These are phyloP conservation scores for Phragmites australis DNA, from an alignment of 176 grass and related monocot genomes.

Conservation along the genomic window DNA sequence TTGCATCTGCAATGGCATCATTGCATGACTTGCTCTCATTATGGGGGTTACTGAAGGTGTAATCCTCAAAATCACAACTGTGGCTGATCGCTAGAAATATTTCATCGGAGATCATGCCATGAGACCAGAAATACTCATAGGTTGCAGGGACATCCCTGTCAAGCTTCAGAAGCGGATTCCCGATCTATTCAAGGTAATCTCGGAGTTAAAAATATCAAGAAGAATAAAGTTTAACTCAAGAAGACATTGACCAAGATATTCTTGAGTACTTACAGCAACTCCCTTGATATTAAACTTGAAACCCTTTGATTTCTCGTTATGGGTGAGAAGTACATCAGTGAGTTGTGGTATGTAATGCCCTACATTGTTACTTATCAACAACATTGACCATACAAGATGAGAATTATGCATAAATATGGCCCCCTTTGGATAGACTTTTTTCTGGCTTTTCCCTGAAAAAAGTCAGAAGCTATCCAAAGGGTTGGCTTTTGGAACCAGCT, in stretches of 20 bases:
- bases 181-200: conserved; percentile 60
- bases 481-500: too few species aligned
- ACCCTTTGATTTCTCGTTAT: conserved; percentile 76
- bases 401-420: background rate
- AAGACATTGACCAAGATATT: background rate
- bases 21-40: conserved; percentile 85
- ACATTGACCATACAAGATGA: background rate
- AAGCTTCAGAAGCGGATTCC: conserved; percentile 91
- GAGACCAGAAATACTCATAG: conserved; percentile 97
- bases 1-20: conserved; percentile 69
- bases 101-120: conserved; percentile 98
- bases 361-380: conserved; percentile 17
- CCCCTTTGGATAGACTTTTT: too few species aligned
- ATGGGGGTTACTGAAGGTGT: conserved; percentile 59
- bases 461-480: too few species aligned
- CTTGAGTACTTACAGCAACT: conserved; percentile 66
- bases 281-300: conserved; percentile 98
- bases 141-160: conserved; percentile 86
- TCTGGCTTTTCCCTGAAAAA: too few species aligned
- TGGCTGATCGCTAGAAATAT: conserved; percentile 77
- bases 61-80: conserved; percentile 89
- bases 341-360: conserved; percentile 98
- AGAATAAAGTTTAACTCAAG: conserved; percentile 1
- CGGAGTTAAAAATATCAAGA: background rate
- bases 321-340: conserved; percentile 65